A percentile compares a stretch with the other conserved stretches of the same genome.
Evolutionary conservation across 73 alveolate genomes (phyloP).

Genomic region (Tetrahymena borealis): DNA sequence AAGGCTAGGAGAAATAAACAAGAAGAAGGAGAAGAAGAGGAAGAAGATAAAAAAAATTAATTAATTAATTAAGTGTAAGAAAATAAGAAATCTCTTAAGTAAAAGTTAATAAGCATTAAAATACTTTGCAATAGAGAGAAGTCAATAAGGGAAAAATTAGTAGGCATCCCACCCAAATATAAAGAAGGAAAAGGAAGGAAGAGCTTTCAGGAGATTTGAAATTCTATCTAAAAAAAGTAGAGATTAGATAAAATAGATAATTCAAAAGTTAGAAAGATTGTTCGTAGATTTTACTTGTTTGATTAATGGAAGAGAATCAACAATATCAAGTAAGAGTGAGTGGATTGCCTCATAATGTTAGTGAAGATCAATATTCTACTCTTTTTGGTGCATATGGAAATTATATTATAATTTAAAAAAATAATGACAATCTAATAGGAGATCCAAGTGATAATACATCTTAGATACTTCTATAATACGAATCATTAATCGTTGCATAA

Average conservation of each 20-base stretch:
- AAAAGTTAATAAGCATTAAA: neutral
- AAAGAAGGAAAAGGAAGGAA: neutral
- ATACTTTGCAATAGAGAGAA: neutral
- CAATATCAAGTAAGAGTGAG: neutral
- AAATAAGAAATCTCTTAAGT: neutral
- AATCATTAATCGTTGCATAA: neutral
- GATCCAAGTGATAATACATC: neutral
- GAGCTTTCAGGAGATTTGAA: too few relatives aligned
- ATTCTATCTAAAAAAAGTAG: too few relatives aligned
- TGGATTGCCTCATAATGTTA: neutral
- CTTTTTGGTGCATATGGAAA: neutral
- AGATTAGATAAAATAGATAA: neutral
- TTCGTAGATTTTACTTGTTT: neutral
- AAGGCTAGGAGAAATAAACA: neutral
- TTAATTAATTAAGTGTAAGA: too few relatives aligned
- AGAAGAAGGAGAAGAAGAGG: neutral
- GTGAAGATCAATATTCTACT: neutral
- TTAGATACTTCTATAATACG: neutral
- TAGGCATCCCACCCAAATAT: neutral
- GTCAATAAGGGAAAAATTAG: neutral
- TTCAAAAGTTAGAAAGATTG: neutral
- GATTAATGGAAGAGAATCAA: neutral
- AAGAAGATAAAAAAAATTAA: neutral
- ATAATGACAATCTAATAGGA: neutral
- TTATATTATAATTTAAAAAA: neutral